Conservation (phyloP, 768 basidiomycete genomes). For the Amanita pallidorosea region DNA sequence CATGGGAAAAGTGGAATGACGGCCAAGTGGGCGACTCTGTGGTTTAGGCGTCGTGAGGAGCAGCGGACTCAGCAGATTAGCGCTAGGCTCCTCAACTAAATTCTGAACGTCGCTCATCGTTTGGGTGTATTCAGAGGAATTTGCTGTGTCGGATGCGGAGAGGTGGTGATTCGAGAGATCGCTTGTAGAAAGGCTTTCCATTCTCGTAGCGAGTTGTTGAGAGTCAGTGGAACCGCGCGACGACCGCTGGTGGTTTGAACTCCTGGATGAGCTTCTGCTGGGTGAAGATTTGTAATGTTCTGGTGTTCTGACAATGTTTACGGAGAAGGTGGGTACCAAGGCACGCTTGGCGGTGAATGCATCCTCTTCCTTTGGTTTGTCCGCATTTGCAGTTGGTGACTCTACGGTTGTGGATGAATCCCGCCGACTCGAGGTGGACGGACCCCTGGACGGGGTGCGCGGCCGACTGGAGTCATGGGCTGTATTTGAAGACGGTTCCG, state of each 20-base stretch:
- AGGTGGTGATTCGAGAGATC: conserved; percentile 6
- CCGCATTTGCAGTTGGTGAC: neutral
- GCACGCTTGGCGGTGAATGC: conserved; percentile 40
- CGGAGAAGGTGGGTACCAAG: conserved; percentile 58
- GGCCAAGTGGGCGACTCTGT: conserved; percentile 10
- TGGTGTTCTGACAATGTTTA: conserved; percentile 61
- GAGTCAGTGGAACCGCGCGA: conserved; percentile 15
- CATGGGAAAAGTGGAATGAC: conserved; percentile 24
- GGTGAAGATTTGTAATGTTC: conserved; percentile 36
- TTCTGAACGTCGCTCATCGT: conserved; percentile 13
- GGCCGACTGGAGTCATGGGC: conserved; percentile 8
- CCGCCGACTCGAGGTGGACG: conserved; percentile 1
- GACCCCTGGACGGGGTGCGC: conserved; percentile 1
- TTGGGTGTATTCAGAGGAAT: neutral
- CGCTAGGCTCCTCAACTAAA: conserved; percentile 34
- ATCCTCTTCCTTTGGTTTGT: conserved; percentile 9
- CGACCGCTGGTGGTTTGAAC: conserved; percentile 10
- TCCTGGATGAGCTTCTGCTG: conserved; percentile 10
- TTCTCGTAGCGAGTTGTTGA: conserved; percentile 13
- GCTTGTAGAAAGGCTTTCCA: conserved; percentile 17
- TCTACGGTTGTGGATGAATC: neutral
- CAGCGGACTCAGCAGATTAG: conserved; percentile 19
- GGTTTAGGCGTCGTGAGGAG: conserved; percentile 8
- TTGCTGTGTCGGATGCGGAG: neutral
- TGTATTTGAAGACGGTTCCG: conserved; percentile 13